Evolutionary conservation across 441 rosid genomes (phyloP).

Genomic region (Mallotus japonicus): DNA sequence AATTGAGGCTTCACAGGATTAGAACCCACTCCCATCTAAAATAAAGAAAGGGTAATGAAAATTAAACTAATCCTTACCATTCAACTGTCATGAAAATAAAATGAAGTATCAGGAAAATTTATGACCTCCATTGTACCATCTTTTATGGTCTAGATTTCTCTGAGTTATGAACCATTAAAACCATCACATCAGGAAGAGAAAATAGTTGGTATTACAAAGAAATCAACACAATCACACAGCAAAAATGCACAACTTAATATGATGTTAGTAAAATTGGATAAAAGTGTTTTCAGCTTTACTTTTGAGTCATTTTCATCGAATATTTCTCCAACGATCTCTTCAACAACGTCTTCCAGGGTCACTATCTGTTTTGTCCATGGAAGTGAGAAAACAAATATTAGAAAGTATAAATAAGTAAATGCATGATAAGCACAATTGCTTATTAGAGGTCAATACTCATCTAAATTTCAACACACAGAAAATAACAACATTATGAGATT

Average conservation of each 20-base stretch:
- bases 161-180: background rate
- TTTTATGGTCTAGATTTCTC: background rate
- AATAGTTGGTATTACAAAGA: background rate
- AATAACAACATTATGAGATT: slow-evolving; percentile 1
- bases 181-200: background rate
- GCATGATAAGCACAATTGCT: background rate
- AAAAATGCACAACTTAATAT: background rate
- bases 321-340: slow-evolving; percentile 99
- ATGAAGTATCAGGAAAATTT: background rate
- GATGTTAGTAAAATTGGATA: slow-evolving; percentile 5
- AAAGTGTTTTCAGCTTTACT: slow-evolving; percentile 38
- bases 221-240: background rate
- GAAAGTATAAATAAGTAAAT: background rate
- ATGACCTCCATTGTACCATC: background rate
- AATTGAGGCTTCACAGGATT: background rate
- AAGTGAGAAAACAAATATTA: slow-evolving; percentile 8
- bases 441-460: background rate
- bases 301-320: slow-evolving; percentile 98
- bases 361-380: slow-evolving; percentile 61
- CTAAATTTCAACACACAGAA: background rate
- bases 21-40: background rate
- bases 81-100: background rate
- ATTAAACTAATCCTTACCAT: background rate
- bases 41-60: background rate
- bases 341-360: slow-evolving; percentile 95